Conservation (phyloP, 129 eudicot species). For the Saposhnikovia divaricata region DNA sequence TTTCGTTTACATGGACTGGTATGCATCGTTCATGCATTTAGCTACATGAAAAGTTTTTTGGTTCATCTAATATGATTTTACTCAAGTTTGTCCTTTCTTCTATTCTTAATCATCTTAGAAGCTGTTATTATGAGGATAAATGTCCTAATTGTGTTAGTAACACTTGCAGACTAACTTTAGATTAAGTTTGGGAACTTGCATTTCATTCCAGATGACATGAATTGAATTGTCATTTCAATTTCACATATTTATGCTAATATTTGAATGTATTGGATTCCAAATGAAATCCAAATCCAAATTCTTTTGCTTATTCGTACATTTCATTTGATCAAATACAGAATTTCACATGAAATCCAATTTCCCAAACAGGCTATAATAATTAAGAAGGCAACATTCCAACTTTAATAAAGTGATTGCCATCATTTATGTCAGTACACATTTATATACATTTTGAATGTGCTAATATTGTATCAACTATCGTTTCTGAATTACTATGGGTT, state of each 20-base stretch:
- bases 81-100: background rate
- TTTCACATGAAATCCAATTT: no score
- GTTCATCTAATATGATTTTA: background rate
- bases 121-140: background rate
- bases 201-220: no score
- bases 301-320: no score
- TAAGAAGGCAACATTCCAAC: background rate
- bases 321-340: no score
- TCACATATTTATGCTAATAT: no score
- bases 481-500: background rate
- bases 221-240: no score
- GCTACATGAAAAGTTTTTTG: background rate
- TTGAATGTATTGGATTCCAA: no score
- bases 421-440: background rate
- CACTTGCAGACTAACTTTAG: background rate
- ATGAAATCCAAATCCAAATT: no score
- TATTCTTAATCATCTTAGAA: background rate
- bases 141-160: background rate
- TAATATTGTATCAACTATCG: background rate
- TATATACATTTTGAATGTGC: background rate
- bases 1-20: conserved; percentile 98
- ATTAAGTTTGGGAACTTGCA: no score
- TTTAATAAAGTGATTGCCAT: background rate
- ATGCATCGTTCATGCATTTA: conserved; percentile 14
- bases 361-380: background rate